Conservation (phyloP, 192 early-diverging fungal species). For the Podila minutissima region DNA sequence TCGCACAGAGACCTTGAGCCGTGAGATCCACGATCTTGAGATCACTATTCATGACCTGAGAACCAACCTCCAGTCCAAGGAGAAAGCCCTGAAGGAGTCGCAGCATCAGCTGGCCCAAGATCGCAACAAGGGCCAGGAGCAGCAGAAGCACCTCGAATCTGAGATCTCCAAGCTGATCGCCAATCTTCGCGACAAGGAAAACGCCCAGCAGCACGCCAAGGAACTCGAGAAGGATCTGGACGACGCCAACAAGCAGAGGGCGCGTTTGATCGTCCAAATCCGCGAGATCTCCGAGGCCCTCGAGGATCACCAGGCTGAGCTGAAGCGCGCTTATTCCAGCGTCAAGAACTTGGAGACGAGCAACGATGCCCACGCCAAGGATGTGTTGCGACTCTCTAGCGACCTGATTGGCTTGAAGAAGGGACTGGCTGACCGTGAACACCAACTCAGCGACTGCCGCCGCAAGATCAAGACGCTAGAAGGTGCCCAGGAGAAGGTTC, state of each 20-base stretch:
- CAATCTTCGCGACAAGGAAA: slow-evolving; percentile 16
- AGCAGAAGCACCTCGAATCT: slow-evolving; percentile 1
- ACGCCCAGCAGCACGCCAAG: slow-evolving; percentile 5
- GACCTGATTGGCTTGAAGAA: slow-evolving; percentile 2
- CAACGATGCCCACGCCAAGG: slow-evolving; percentile 2
- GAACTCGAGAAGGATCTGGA: slow-evolving; percentile 15
- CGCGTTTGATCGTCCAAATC: slow-evolving; percentile 8
- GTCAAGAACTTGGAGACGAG: slow-evolving; percentile 13
- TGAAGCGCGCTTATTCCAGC: slow-evolving; percentile 4
- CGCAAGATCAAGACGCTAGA: slow-evolving; percentile 17
- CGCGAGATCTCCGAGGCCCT: slow-evolving; percentile 7
- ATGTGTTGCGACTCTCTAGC: background rate
- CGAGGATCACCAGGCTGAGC: background rate
- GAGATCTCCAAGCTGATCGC: slow-evolving; percentile 13
- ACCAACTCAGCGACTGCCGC: slow-evolving; percentile 19
- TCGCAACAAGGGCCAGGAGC: slow-evolving; percentile 1
- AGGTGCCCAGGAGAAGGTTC: slow-evolving; percentile 12
- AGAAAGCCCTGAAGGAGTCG: slow-evolving; percentile 6
- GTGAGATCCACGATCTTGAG: slow-evolving; percentile 27
- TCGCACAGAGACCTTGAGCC: slow-evolving; percentile 18
- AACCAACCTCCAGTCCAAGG: slow-evolving; percentile 3
- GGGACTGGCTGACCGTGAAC: slow-evolving; percentile 8
- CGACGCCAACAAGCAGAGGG: slow-evolving; percentile 12
- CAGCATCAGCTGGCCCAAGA: background rate
- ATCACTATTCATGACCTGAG: slow-evolving; percentile 26